These are phyloP conservation scores for Collybia nuda DNA, from an alignment of 768 basidiomycete genomes.

Conservation along the genomic window DNA sequence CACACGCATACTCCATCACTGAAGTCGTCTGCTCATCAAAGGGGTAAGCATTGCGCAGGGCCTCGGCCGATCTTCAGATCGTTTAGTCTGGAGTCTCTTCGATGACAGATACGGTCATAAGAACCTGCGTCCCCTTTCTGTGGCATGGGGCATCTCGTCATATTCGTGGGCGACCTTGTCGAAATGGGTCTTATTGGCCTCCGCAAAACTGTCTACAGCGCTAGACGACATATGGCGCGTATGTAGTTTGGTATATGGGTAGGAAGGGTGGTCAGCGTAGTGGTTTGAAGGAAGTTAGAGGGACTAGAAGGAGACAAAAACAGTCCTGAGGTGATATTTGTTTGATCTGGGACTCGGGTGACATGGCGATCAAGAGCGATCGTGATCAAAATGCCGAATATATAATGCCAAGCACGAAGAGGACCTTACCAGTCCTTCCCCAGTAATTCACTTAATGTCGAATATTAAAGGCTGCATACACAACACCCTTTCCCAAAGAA, in stretches of 20 bases:
- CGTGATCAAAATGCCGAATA: neutral
- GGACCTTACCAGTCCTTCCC: neutral
- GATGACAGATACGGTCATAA: constrained; percentile 3
- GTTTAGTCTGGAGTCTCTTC: neutral
- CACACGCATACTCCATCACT: constrained; percentile 77
- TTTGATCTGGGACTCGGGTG: too few species aligned
- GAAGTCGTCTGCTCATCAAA: constrained; percentile 58
- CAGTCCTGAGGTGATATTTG: too few species aligned
- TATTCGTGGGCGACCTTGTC: constrained; percentile 12
- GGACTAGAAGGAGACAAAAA: too few species aligned
- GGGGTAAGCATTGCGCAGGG: constrained; percentile 36
- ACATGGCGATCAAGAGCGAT: too few species aligned
- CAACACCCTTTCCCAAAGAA: too few species aligned
- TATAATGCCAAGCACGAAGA: too few species aligned
- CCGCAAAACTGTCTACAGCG: constrained; percentile 1
- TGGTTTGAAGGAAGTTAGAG: too few species aligned
- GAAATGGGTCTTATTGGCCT: constrained; percentile 17
- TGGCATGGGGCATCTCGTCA: constrained; percentile 12
- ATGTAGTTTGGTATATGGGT: too few species aligned
- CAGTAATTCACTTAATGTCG: neutral
- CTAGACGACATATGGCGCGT: too few species aligned
- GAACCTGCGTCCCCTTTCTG: constrained; percentile 8
- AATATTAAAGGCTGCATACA: too few species aligned
- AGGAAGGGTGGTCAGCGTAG: too few species aligned
- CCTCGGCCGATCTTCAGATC: constrained; percentile 30